Evolutionary conservation across 2,329 filamentous ascomycete genomes (phyloP).

Genomic region (Fusarium kyushuense): DNA sequence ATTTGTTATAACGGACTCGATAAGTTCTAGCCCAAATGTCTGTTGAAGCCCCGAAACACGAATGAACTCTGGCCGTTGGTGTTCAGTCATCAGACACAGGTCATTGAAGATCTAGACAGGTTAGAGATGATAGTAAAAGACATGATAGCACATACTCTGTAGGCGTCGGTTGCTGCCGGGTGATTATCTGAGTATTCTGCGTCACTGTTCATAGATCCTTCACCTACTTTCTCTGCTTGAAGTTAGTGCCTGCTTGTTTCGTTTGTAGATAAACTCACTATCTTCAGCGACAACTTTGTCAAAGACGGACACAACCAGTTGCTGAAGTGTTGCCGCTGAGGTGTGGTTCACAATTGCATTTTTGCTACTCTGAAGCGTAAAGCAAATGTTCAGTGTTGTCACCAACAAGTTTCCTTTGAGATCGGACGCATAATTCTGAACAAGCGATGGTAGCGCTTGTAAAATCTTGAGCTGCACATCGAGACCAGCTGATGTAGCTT

Average conservation of each 20-base stretch:
- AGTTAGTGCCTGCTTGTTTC: slow-evolving; percentile 28
- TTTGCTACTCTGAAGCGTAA: slow-evolving; percentile 89
- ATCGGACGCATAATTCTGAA: slow-evolving; percentile 90
- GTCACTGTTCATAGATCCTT: slow-evolving; percentile 70
- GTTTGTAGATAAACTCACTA: slow-evolving; percentile 61
- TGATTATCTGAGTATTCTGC: slow-evolving; percentile 74
- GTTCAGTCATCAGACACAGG: slow-evolving; percentile 87
- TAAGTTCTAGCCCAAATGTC: slow-evolving; percentile 88
- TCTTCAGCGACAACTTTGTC: slow-evolving; percentile 90
- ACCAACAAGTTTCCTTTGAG: slow-evolving; percentile 85
- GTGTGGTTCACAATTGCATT: slow-evolving; percentile 95
- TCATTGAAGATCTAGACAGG: slow-evolving; percentile 81
- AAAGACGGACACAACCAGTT: slow-evolving; percentile 91
- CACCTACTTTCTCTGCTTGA: slow-evolving; percentile 56
- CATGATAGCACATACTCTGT: slow-evolving; percentile 65
- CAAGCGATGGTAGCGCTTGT: slow-evolving; percentile 86
- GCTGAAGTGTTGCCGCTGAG: slow-evolving; percentile 94
- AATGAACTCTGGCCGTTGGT: slow-evolving; percentile 84
- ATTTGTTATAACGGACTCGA: slow-evolving; percentile 89
- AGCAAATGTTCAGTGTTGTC: slow-evolving; percentile 88
- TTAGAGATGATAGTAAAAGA: slow-evolving; percentile 16
- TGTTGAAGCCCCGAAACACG: slow-evolving; percentile 82
- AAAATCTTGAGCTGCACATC: slow-evolving; percentile 97
- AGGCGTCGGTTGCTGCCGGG: slow-evolving; percentile 86
- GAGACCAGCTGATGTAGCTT: slow-evolving; percentile 82